Evolutionary conservation across 2,329 filamentous ascomycete species (phyloP), one percentile per base, ranked within the genome.

Genomic region (Neurospora sp.): DNA sequence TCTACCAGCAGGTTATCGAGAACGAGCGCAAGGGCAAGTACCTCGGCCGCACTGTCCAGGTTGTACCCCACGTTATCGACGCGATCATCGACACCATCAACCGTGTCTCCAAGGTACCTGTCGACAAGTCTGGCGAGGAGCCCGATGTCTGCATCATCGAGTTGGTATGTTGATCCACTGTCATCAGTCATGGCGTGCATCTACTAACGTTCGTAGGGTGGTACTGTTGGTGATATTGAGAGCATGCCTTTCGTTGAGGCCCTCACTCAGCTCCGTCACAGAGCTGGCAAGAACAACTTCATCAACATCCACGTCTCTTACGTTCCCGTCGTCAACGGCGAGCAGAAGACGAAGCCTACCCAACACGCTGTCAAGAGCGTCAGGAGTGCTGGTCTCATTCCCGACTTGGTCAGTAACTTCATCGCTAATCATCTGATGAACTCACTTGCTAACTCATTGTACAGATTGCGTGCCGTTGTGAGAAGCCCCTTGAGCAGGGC

Each of bases 331-430:
- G 79, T 80, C 8, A 73, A 86, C 70, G 86, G 86, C 57, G 86
- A 98, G 83, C 89, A 97, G 80, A 98, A 98, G 87, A 98, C 94
- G 10, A 98, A 98, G 83, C 96, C 96, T 0, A 99, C 96, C 0
- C 96, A 99, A 80, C 89, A 92, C 76, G 92, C 95, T 36, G 93
- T 98, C 76, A 90, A 90, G 77, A 88, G 91, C 76, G 89, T 94
- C 72, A 90, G 95, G 73, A 94, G 91, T 77, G 91, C 92, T 73
- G 93, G 93, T 77, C 81, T 92, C 69, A 87, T 85, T 71, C 90
- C 90, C 1, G 89, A 92, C 75, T 78, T 96, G 78, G 88, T 91
- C 82, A 71, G 82, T 76, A 23, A 28, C 2, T 28, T 23, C 8
- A 19, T 15, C 8, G 37, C 39, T 28, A 15, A 52, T 6, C 57